Evolutionary conservation across 2,329 filamentous ascomycete genomes (phyloP), one percentile per base, ranked within the genome.

Genomic region (Aciculosporium take): DNA sequence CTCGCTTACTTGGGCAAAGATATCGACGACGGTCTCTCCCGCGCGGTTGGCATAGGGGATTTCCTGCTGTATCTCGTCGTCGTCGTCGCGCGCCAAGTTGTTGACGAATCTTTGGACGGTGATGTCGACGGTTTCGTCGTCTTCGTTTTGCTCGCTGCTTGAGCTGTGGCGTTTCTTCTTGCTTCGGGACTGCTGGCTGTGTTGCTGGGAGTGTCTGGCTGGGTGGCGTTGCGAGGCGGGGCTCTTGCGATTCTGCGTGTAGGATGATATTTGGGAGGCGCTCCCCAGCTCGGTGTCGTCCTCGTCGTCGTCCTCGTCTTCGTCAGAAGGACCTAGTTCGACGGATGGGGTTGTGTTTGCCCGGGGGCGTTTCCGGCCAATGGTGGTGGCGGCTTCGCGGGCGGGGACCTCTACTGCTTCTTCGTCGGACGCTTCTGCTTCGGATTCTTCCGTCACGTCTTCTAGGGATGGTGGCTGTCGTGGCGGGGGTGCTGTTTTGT

Each of bases 1-100:
- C 27, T 76, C 68, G 51, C 73, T 80, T 12, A 79, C 65, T 47
- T 78, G 70, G 5, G 69, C 64, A 29, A 81, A 62, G 1, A 81
- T 76, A 48, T 81, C 77, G 2, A 81, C 63, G 0, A 72, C 66
- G 37, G 75, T 81, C 48, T 79, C 75, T 35, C 73, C 72, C 18
- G 62, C 58, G 13, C 68, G 65, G 48, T 68, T 71, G 0, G 66
- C 61, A 45, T 71, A 74, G 0, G 74, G 71, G 2, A 78, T 72
- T 4, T 72, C 68, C 2, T 60, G 53, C 34, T 66, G 65, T 4
- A 74, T 59, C 0, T 69, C 63, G 3, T 67, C 66, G 30, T 63
- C 61, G 4, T 65, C 62, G 10, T 59, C 57, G 3, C 57, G 57
- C n/a, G 53, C 57, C 25, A 62, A 62, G 39, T 64, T 63, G n/a